Percentiles rank a stretch among this genome's conserved stretches.
These are phyloP conservation scores for Trichopus zeylanicus DNA, from an alignment of 116 monocot genomes.

Conservation along the genomic window DNA sequence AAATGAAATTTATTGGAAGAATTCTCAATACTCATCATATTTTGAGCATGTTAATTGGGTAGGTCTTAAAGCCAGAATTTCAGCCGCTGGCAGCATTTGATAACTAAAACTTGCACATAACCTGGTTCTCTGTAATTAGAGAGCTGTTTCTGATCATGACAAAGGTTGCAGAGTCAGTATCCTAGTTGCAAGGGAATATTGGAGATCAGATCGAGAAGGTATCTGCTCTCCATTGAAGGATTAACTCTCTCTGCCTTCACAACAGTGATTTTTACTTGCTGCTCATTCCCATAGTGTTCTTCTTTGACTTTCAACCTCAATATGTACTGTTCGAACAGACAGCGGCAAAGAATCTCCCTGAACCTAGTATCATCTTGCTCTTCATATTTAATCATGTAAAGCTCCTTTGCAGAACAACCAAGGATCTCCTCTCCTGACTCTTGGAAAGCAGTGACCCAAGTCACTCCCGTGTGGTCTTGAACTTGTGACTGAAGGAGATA, in stretches of 20 bases:
- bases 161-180: background rate
- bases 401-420: slow-evolving; percentile 61
- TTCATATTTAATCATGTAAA: slow-evolving; percentile 48
- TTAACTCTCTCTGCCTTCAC: slow-evolving; percentile 58
- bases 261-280: slow-evolving; percentile 52
- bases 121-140: too few species aligned
- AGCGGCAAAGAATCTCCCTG: slow-evolving; percentile 30
- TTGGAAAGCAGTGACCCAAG: slow-evolving; percentile 83
- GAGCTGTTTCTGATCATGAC: too few species aligned
- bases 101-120: too few species aligned
- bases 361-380: slow-evolving; percentile 48
- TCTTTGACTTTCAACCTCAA: slow-evolving; percentile 54
- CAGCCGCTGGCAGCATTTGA: too few species aligned
- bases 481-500: slow-evolving; percentile 84
- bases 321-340: slow-evolving; percentile 59
- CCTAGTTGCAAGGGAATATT: background rate
- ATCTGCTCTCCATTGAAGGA: slow-evolving; percentile 48
- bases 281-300: slow-evolving; percentile 17
- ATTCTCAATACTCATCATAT: too few species aligned
- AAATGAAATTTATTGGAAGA: too few species aligned
- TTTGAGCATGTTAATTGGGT: too few species aligned
- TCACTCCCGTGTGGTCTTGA: slow-evolving; percentile 73
- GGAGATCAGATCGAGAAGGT: slow-evolving; percentile 48
- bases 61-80: too few species aligned
- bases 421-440: slow-evolving; percentile 76